Conservation (phyloP, 2,329 filamentous ascomycete species). For the Colletotrichum australisinense region DNA sequence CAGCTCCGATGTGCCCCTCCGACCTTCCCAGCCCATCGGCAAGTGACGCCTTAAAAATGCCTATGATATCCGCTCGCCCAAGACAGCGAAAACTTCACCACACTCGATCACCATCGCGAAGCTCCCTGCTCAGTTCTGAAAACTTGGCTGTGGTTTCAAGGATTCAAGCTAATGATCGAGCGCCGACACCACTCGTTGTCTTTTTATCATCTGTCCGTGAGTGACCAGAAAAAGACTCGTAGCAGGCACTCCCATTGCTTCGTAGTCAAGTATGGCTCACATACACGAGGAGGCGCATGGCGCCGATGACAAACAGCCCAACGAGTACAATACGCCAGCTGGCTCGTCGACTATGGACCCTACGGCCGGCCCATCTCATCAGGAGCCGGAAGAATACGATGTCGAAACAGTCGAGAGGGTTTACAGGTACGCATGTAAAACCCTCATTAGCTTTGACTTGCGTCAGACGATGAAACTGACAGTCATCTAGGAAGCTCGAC, state of each 20-base stretch:
- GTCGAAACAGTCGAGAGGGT: constrained; percentile 64
- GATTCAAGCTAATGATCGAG: not conserved
- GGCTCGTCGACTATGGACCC: not conserved
- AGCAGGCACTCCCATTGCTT: constrained; percentile 66
- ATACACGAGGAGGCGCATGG: constrained; percentile 41
- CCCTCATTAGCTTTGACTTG: not conserved
- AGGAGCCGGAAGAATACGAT: constrained; percentile 54
- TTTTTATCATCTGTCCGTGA: not conserved
- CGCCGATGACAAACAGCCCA: constrained; percentile 46
- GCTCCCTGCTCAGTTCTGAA: not conserved
- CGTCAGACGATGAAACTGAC: not conserved
- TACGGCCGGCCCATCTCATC: constrained; percentile 31
- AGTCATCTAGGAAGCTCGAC: constrained; percentile 61
- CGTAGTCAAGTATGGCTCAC: constrained; percentile 60
- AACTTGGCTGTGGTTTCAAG: not conserved
- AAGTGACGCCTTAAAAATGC: constrained; percentile 15
- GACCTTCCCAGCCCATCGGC: not conserved
- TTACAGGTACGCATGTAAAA: constrained; percentile 52
- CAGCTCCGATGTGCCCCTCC: constrained; percentile 4
- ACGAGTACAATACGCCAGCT: constrained; percentile 25
- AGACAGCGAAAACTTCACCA: constrained; percentile 1
- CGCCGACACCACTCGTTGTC: not conserved
- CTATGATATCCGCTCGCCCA: constrained; percentile 20
- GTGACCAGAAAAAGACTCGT: constrained; percentile 56
- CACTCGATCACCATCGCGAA: not conserved